Conservation (phyloP, 345 rosid genomes). For the Nephelium lappaceum region DNA sequence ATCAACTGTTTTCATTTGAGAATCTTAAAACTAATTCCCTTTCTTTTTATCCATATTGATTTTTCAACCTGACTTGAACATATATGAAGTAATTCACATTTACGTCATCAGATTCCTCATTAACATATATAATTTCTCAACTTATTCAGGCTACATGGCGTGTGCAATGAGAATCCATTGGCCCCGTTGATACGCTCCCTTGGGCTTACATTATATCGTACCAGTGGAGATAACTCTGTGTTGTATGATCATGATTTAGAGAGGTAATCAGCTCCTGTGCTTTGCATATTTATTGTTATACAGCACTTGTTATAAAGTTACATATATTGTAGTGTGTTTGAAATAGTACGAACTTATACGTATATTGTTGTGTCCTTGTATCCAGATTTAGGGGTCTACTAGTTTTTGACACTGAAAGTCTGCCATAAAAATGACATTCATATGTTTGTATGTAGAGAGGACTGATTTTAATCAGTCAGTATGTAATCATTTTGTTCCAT, state of each 20-base stretch:
- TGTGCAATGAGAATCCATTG: conserved; percentile 87
- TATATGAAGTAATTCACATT: neutral
- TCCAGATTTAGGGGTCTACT: neutral
- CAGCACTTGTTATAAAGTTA: neutral
- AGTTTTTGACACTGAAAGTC: neutral
- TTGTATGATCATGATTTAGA: conserved; percentile 94
- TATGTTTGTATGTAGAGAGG: neutral
- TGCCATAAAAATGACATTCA: neutral
- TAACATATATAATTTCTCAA: conserved; percentile 5
- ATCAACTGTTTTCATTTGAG: neutral
- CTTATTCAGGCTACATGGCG: conserved; percentile 83
- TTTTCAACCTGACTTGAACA: neutral
- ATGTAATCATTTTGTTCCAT: neutral
- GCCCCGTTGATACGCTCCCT: conserved; percentile 77
- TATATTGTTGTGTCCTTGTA: neutral
- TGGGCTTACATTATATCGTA: conserved; percentile 78
- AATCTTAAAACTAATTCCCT: neutral
- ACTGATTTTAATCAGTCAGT: neutral
- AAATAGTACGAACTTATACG: neutral
- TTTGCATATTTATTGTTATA: conserved; percentile 9
- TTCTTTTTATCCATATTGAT: neutral
- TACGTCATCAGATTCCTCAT: neutral
- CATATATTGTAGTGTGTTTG: too few species aligned
- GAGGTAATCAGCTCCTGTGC: conserved; percentile 50
- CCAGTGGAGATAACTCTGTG: conserved; percentile 89